A percentile compares a stretch with the other conserved stretches of the same genome.
These are phyloP conservation scores for Raddia guianensis DNA, from an alignment of 176 grass and related monocot species.

Conservation along the genomic window DNA sequence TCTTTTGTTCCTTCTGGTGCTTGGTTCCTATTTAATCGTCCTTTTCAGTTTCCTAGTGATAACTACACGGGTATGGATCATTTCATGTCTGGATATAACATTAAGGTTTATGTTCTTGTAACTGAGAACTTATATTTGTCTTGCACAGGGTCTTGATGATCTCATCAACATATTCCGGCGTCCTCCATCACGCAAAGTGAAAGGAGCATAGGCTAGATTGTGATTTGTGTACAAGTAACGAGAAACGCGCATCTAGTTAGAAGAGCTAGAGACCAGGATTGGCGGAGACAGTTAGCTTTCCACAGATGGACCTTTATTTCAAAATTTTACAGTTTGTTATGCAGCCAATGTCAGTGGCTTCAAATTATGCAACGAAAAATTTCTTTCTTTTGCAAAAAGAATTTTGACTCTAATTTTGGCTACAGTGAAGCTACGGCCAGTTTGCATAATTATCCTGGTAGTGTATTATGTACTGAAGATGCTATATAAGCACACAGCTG, in stretches of 20 bases:
- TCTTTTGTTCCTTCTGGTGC: constrained; percentile 73
- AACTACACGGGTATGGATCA: constrained; percentile 74
- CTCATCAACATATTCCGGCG: constrained; percentile 96
- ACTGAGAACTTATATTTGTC: constrained; percentile 14
- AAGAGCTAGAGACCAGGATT: constrained; percentile 52
- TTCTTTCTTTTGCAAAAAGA: constrained; percentile 34
- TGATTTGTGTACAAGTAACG: constrained; percentile 47
- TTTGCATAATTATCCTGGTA: constrained; percentile 18
- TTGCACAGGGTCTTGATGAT: constrained; percentile 87
- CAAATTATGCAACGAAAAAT: constrained; percentile 25
- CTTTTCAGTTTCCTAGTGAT: constrained; percentile 98
- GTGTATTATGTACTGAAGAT: not conserved
- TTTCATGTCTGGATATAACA: not conserved
- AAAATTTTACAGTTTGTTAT: constrained; percentile 30
- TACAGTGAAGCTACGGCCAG: constrained; percentile 10
- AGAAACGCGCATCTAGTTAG: constrained; percentile 48
- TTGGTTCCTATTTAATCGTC: constrained; percentile 89
- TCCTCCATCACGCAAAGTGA: constrained; percentile 77
- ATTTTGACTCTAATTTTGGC: constrained; percentile 37
- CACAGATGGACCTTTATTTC: constrained; percentile 45
- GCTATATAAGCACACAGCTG: not conserved
- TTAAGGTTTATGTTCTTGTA: not conserved
- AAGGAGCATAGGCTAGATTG: constrained; percentile 67
- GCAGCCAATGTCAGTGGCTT: constrained; percentile 30
- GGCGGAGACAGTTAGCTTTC: constrained; percentile 41